Percentiles rank a stretch among this genome's conserved stretches.
These are phyloP conservation scores for Colletotrichum eremochloae DNA, from an alignment of 2,329 filamentous ascomycete species.

Conservation along the genomic window DNA sequence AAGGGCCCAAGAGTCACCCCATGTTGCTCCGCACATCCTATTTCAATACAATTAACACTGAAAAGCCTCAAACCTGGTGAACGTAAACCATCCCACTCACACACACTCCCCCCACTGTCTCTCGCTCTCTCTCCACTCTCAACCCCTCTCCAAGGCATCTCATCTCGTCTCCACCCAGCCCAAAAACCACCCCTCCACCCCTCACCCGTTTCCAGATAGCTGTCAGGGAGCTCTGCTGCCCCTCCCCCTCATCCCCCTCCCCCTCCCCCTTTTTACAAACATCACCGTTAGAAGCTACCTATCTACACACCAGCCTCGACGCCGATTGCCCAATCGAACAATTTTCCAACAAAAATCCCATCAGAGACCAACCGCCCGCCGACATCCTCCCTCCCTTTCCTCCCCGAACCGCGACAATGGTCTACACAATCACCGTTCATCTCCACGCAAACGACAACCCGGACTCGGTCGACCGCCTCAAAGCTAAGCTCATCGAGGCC, in stretches of 20 bases:
- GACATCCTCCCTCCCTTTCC: background rate
- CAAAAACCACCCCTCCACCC: conserved; percentile 28
- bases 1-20: background rate
- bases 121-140: conserved; percentile 10
- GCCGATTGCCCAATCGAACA: background rate
- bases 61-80: background rate
- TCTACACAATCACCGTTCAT: conserved; percentile 78
- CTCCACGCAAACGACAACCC: conserved; percentile 77
- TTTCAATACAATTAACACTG: background rate
- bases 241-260: background rate
- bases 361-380: background rate
- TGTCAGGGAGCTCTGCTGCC: conserved; percentile 8
- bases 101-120: background rate
- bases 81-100: background rate
- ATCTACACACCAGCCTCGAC: background rate
- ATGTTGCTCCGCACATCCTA: background rate
- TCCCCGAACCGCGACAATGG: conserved; percentile 60
- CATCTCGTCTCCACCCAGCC: background rate
- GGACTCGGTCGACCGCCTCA: conserved; percentile 74
- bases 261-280: background rate
- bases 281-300: background rate
- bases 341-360: background rate
- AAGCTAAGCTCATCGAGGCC: conserved; percentile 81
- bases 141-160: conserved; percentile 5
- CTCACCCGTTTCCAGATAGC: conserved; percentile 21